Evolutionary conservation across 2,329 filamentous ascomycete species (phyloP), one percentile per base, ranked within the genome.

Genomic region (Penicillium sp.): DNA sequence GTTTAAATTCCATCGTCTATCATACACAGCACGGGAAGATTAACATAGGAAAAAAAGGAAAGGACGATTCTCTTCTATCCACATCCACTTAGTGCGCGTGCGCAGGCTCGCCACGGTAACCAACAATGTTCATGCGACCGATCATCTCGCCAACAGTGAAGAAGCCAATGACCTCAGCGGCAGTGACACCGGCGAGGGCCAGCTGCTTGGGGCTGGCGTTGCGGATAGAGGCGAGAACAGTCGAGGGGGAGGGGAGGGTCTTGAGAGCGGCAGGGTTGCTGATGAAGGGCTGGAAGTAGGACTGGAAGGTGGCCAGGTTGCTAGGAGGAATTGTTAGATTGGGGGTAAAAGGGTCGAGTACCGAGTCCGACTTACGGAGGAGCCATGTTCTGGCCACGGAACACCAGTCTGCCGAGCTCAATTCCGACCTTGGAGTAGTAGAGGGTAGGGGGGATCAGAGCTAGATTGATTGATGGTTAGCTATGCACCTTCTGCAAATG

Each of bases 71-170:
- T 66, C 57, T 61, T 52, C 50, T 52, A 36, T 52, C 39, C 29
- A 52, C 40, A 65, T 65, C 67, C 62, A 62, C 60, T 60, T 74
- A 73, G 70, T 75, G 71, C 60, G 61, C 65, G 61, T 82, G 82
- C 62, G 76, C 76, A 63, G 75, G 72, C 74, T 90, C 85, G 73
- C 90, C 89, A 77, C 84, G 85, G 84, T 99, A 99, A 64, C 94
- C 94, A 68, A 99, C 83, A 68, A 99, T 77, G 89, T 99, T 97
- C 81, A 94, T 86, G 72, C 92, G 86, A 70, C 94, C 94, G 70
- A 99, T 87, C 77, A 99, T 97, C 84, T 97, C 92, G 65, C 94
- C 94, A 54, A 97, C 86, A 60, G 92, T 95, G 84, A 97, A 99
- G 85, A 99, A 99, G 60, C 94, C 94, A 66, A 99, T 79, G 50